Conservation (phyloP, 768 basidiomycete species). For the Auricularia sp. region DNA sequence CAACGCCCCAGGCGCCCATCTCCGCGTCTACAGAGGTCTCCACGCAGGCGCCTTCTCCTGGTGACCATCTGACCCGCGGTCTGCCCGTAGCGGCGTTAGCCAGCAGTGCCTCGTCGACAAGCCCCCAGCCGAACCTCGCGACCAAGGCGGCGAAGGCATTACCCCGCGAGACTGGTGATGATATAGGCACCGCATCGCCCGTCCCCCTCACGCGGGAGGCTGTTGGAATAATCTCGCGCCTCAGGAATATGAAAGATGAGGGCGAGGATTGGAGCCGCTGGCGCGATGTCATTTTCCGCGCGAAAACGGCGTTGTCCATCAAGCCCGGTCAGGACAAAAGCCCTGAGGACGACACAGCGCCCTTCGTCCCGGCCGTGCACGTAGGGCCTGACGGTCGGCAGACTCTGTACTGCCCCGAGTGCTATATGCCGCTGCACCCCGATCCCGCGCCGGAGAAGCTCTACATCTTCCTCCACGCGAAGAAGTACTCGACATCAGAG, state of each 20-base stretch:
- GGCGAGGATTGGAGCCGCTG: constrained; percentile 83
- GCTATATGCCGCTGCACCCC: constrained; percentile 84
- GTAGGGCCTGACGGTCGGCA: constrained; percentile 3
- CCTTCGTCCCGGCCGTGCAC: constrained; percentile 1
- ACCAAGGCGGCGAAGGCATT: constrained; percentile 34
- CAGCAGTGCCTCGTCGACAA: not conserved
- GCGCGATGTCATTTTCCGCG: constrained; percentile 76
- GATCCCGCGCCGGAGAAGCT: constrained; percentile 88
- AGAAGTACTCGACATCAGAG: constrained; percentile 70
- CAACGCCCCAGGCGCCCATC: not conserved
- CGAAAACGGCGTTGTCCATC: constrained; percentile 47
- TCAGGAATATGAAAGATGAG: constrained; percentile 86
- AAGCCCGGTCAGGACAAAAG: not conserved
- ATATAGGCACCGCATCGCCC: constrained; percentile 82
- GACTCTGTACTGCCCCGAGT: constrained; percentile 69
- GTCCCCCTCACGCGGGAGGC: constrained; percentile 69
- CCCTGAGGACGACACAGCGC: not conserved
- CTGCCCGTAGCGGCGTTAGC: not conserved
- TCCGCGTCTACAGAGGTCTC: not conserved
- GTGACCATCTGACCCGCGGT: not conserved
- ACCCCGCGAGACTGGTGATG: constrained; percentile 76
- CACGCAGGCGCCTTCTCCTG: not conserved
- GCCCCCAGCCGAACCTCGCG: constrained; percentile 5
- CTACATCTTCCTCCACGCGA: constrained; percentile 92
- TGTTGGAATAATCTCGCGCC: constrained; percentile 61